Conservation (phyloP, 768 basidiomycete species). For the Boletus coccyginus region DNA sequence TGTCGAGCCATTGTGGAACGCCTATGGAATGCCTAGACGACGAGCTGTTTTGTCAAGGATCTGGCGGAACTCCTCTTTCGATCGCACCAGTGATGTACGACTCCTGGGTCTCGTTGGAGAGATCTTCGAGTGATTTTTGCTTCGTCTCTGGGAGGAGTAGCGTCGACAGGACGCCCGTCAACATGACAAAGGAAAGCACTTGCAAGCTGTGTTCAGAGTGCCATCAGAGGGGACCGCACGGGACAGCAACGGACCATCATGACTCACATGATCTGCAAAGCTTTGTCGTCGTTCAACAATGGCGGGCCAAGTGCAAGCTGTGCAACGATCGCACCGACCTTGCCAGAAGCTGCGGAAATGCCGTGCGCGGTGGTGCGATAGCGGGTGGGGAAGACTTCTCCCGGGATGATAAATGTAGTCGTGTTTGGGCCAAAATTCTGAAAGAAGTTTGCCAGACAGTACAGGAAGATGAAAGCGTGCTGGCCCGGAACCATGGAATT, state of each 20-base stretch:
- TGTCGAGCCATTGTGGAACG: neutral
- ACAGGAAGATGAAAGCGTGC: conserved; percentile 46
- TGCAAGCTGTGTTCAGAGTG: conserved; percentile 46
- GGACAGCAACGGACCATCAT: conserved; percentile 8
- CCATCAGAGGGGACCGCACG: neutral
- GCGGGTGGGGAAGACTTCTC: conserved; percentile 75
- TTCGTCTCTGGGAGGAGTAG: conserved; percentile 83
- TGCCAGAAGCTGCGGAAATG: conserved; percentile 72
- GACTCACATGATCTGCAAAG: conserved; percentile 64
- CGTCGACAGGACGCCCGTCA: conserved; percentile 80
- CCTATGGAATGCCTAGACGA: neutral
- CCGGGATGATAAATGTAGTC: conserved; percentile 73
- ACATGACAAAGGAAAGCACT: conserved; percentile 81
- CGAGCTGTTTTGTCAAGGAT: neutral
- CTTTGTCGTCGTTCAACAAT: conserved; percentile 53
- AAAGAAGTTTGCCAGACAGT: conserved; percentile 18
- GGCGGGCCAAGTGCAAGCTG: conserved; percentile 69
- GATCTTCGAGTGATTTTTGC: conserved; percentile 56
- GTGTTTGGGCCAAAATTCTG: conserved; percentile 37
- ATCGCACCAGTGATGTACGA: conserved; percentile 44
- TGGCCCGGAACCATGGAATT: conserved; percentile 47
- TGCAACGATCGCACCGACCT: conserved; percentile 72
- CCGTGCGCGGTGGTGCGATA: conserved; percentile 75
- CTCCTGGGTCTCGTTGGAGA: conserved; percentile 70
- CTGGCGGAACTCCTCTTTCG: conserved; percentile 13